Percentiles rank a stretch among this genome's conserved stretches.
Evolutionary conservation across 257 asterid genomes (phyloP).

Genomic region (Penstemon newberryi): DNA sequence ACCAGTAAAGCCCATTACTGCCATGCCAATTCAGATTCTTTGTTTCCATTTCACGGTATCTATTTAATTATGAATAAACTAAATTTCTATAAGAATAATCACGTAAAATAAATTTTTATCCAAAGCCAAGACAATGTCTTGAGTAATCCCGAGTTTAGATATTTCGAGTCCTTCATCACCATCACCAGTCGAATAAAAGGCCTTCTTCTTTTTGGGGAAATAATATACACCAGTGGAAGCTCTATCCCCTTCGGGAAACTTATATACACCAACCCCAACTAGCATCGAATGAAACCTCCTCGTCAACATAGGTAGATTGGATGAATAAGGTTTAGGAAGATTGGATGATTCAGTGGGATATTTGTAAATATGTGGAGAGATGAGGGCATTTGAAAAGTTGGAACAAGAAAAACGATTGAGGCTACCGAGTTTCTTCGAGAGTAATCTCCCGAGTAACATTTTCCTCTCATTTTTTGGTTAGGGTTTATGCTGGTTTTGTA

Average conservation of each 20-base stretch:
- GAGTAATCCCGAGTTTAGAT: slow-evolving; percentile 73
- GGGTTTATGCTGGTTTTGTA: no score
- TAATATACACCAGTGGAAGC: slow-evolving; percentile 44
- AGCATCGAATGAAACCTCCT: slow-evolving; percentile 54
- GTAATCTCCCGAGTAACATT: not conserved
- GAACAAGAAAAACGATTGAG: slow-evolving; percentile 37
- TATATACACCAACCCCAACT: slow-evolving; percentile 47
- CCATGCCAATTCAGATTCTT: not conserved
- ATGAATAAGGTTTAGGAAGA: slow-evolving; percentile 19
- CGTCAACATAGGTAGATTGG: slow-evolving; percentile 9
- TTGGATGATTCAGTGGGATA: slow-evolving; percentile 3
- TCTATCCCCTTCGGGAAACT: no score
- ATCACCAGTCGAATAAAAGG: slow-evolving; percentile 9
- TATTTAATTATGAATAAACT: no score
- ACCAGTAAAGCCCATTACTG: no score
- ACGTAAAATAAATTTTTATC: slow-evolving; percentile 8
- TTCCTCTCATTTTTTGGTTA: no score
- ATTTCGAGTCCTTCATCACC: slow-evolving; percentile 85
- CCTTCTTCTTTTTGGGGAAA: slow-evolving; percentile 46
- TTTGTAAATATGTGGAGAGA: slow-evolving; percentile 24
- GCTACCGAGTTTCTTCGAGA: slow-evolving; percentile 41
- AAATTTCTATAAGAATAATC: no score
- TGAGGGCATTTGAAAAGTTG: slow-evolving; percentile 24
- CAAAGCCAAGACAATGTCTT: slow-evolving; percentile 63
- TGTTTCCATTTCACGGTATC: not conserved